These are phyloP conservation scores for Sporothrix variecibatus DNA, from an alignment of 2,329 filamentous ascomycete species.

Conservation along the genomic window DNA sequence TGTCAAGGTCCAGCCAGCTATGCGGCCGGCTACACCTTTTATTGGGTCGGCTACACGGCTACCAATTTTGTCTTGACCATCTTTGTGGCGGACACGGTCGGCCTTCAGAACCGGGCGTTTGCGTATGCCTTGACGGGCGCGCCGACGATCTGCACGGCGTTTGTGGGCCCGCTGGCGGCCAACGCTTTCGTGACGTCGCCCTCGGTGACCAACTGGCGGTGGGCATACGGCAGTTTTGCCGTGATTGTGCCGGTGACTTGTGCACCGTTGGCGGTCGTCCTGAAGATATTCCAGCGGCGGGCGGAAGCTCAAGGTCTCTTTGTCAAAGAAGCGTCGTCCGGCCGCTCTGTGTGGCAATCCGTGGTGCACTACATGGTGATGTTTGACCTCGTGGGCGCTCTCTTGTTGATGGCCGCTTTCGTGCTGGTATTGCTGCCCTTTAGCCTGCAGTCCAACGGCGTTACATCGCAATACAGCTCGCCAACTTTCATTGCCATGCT, in stretches of 20 bases:
- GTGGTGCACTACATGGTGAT: constrained; percentile 58
- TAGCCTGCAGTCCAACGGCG: constrained; percentile 52
- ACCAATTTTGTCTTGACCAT: constrained; percentile 51
- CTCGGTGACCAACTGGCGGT: constrained; percentile 59
- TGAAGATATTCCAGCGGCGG: constrained; percentile 61
- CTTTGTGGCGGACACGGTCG: constrained; percentile 68
- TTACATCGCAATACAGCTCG: constrained; percentile 43
- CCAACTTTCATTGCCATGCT: constrained; percentile 47
- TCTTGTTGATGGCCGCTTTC: constrained; percentile 63
- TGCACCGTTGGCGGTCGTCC: constrained; percentile 57
- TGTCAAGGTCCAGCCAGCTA: constrained; percentile 62
- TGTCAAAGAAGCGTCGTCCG: constrained; percentile 39
- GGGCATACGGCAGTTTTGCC: constrained; percentile 67
- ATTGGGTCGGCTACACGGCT: constrained; percentile 57
- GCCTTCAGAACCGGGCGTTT: constrained; percentile 65
- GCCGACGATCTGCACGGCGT: constrained; percentile 67
- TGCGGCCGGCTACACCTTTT: constrained; percentile 66
- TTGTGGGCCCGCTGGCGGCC: constrained; percentile 61
- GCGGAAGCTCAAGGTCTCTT: constrained; percentile 58
- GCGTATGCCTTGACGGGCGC: constrained; percentile 65
- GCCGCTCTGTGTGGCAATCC: constrained; percentile 50
- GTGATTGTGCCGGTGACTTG: constrained; percentile 64
- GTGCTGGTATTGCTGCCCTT: constrained; percentile 69
- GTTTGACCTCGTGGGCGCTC: constrained; percentile 65
- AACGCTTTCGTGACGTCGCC: constrained; percentile 52